Evolutionary conservation across 768 basidiomycete genomes (phyloP).

Genomic region (Hemileccinum rubropunctum): DNA sequence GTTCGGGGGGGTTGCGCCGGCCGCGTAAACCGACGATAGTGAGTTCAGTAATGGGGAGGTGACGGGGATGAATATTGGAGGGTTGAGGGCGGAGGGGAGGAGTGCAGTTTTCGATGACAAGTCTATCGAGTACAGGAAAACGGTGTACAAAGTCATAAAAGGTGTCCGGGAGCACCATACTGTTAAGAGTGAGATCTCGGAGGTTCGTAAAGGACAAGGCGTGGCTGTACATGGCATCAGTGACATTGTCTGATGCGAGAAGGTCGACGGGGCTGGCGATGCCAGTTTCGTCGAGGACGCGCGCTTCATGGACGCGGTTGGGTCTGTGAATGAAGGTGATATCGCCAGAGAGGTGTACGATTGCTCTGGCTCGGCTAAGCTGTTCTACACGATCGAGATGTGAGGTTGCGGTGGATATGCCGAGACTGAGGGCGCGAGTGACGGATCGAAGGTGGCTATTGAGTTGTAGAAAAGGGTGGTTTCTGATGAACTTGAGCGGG

Average conservation of each 20-base stretch:
- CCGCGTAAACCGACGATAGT: slow-evolving; percentile 38
- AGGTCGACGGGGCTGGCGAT: slow-evolving; percentile 18
- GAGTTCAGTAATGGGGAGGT: slow-evolving; percentile 43
- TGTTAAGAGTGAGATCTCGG: slow-evolving; percentile 35
- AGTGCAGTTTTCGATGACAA: slow-evolving; percentile 43
- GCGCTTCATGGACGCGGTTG: slow-evolving; percentile 22
- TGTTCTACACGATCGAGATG: slow-evolving; percentile 28
- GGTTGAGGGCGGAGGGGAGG: slow-evolving; percentile 20
- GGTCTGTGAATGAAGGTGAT: slow-evolving; percentile 16
- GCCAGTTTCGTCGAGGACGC: slow-evolving; percentile 23
- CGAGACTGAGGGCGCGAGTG: slow-evolving; percentile 24
- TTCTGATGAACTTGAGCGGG: slow-evolving; percentile 27
- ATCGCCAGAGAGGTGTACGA: slow-evolving; percentile 17
- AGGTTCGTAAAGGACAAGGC: slow-evolving; percentile 32
- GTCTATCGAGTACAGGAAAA: slow-evolving; percentile 36
- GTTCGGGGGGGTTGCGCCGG: slow-evolving; percentile 20
- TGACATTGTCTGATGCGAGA: slow-evolving; percentile 18
- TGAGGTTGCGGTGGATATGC: slow-evolving; percentile 20
- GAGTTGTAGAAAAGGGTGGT: slow-evolving; percentile 15
- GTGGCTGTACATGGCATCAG: slow-evolving; percentile 20
- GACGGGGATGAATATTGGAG: slow-evolving; percentile 25
- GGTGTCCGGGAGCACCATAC: slow-evolving; percentile 35
- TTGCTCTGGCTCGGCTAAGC: slow-evolving; percentile 24
- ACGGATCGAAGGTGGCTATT: slow-evolving; percentile 8
- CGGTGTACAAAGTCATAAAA: slow-evolving; percentile 36